A percentile compares a stretch with the other conserved stretches of the same genome.
Evolutionary conservation across 495 filamentous ascomycete species (phyloP).

Genomic region (Filosporella fistucella): DNA sequence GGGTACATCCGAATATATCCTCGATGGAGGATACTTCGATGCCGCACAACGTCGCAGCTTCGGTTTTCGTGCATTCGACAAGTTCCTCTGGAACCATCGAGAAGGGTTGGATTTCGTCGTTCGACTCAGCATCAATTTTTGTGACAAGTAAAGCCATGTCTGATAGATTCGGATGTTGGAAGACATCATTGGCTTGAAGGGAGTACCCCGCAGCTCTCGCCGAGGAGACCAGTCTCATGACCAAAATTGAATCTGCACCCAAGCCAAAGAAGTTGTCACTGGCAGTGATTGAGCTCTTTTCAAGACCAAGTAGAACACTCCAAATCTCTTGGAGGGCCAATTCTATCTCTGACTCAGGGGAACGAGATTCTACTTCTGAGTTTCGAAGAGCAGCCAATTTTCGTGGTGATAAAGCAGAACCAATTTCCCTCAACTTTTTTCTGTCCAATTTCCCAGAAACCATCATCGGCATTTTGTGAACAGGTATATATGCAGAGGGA

Average conservation of each 20-base stretch:
- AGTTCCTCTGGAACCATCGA: not conserved
- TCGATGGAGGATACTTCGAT: slow-evolving; percentile 38
- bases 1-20: slow-evolving; percentile 66
- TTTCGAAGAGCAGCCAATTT: not conserved
- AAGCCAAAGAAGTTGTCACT: slow-evolving; percentile 57
- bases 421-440: not conserved
- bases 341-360: not conserved
- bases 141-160: not conserved
- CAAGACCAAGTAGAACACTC: not conserved
- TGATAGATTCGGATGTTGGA: slow-evolving; percentile 22
- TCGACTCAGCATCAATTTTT: too few species aligned
- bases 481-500: slow-evolving; percentile 17
- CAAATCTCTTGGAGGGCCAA: not conserved
- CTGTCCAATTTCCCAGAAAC: slow-evolving; percentile 9
- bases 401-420: not conserved
- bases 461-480: slow-evolving; percentile 5
- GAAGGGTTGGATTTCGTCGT: not conserved
- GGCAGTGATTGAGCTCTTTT: not conserved
- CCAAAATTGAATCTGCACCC: slow-evolving; percentile 66
- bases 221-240: slow-evolving; percentile 63
- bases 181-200: slow-evolving; percentile 50
- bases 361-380: not conserved
- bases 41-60: not conserved
- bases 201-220: slow-evolving; percentile 45
- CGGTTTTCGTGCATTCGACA: not conserved